Evolutionary conservation across 2,329 filamentous ascomycete species (phyloP), one percentile per base, ranked within the genome.

Genomic region (Cercospora sojina): DNA sequence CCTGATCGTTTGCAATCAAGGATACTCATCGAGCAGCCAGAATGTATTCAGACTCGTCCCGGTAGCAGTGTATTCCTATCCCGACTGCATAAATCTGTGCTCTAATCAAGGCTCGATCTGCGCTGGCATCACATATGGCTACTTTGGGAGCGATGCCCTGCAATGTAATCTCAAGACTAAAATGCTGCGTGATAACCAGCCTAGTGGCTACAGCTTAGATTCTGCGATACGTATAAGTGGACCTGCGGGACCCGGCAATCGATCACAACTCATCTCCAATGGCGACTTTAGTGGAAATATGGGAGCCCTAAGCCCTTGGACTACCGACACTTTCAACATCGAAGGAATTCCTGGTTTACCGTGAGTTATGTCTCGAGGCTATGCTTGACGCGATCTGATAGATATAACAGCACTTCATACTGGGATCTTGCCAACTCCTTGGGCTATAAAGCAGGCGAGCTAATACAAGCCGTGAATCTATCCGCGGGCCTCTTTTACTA

Each of bases 101-200:
- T 49, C 62, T 10, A 58, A 59, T 8, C 56, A 64, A 16, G 62
- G 55, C 0, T 59, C 62, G 3, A 41, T 59, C 12, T 64, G 62
- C n/a, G 27, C 53, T 27, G 62, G 62, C 6, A 16, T 51, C 5
- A 59, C 27, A 16, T 64, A 59, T 31, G 53, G 35, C 4, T 35
- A 32, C 31, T 64, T 58, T 16, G 32, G 59, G 1, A 49, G 41
- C 31, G n/a, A 38, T 9, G 59, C 25, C 25, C 18, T 35, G 1
- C 53, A 64, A 58, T 64, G 62, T 27, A 64, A 59, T 32, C 41
- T 59, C 16, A 64, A 64, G 29, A 53, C 55, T 6, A 58, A 31
- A 41, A 64, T 64, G 62, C n/a, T 56, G n/a, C 25, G 29, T 16
- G 56, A 47, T 25, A 47, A 64, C 18, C 61, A 47, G 25, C n/a